Conservation (phyloP, 352 stramenopile species). For the Pythium pyrilobum region DNA sequence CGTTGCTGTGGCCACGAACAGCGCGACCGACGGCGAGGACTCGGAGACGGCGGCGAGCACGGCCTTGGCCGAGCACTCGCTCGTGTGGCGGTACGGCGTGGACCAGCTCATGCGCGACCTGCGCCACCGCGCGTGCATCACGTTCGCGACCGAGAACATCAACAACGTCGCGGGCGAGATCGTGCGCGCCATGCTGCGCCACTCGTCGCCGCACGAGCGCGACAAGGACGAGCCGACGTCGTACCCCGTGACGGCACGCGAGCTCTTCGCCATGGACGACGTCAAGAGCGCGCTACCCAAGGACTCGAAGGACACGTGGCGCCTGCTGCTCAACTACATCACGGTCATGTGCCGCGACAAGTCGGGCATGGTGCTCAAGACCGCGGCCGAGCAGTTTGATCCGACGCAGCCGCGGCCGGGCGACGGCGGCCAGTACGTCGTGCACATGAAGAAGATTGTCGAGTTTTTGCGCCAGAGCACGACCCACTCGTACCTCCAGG, state of each 20-base stretch:
- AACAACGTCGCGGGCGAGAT: constrained; percentile 79
- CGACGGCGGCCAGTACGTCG: constrained; percentile 83
- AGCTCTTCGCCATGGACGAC: constrained; percentile 62
- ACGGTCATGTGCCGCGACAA: constrained; percentile 88
- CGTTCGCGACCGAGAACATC: constrained; percentile 81
- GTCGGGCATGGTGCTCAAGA: constrained; percentile 86
- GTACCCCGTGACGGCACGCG: constrained; percentile 65
- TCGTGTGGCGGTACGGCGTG: constrained; percentile 77
- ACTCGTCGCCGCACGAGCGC: constrained; percentile 78
- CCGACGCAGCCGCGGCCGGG: constrained; percentile 44
- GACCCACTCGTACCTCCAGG: constrained; percentile 73
- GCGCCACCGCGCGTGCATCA: constrained; percentile 72
- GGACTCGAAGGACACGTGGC: constrained; percentile 78
- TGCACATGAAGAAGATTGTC: constrained; percentile 89
- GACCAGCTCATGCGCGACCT: constrained; percentile 79
- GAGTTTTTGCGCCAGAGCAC: constrained; percentile 72
- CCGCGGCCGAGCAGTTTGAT: constrained; percentile 65
- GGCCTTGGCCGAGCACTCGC: constrained; percentile 52
- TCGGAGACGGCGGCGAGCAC: constrained; percentile 5
- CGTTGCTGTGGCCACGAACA: constrained; percentile 3
- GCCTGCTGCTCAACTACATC: constrained; percentile 84
- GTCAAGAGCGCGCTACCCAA: constrained; percentile 70
- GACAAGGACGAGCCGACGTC: constrained; percentile 79
- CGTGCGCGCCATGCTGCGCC: constrained; percentile 70
- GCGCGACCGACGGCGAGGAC: constrained; percentile 28